Evolutionary conservation across 768 basidiomycete genomes (phyloP).

Genomic region (Cystofilobasidium bisporidii): DNA sequence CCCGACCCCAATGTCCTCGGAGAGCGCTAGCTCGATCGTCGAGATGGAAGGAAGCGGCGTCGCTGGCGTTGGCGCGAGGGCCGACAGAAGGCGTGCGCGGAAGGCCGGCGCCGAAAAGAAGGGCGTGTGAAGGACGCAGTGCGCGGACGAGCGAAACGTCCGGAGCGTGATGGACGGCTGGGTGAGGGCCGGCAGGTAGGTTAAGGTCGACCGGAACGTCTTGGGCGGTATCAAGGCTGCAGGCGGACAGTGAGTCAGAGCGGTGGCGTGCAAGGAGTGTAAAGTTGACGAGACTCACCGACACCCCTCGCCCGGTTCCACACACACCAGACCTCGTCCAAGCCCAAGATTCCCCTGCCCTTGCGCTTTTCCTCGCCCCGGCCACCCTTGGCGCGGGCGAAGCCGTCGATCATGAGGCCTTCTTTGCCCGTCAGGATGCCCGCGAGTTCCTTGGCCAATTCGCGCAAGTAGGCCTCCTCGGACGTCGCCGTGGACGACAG

Average conservation of each 20-base stretch:
- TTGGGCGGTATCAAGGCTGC: constrained; percentile 81
- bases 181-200: constrained; percentile 57
- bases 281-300: constrained; percentile 47
- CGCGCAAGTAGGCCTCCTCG: constrained; percentile 72
- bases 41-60: constrained; percentile 31
- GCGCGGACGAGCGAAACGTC: constrained; percentile 56
- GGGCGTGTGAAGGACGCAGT: constrained; percentile 76
- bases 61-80: constrained; percentile 40
- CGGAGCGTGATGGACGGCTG: constrained; percentile 58
- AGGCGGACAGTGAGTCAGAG: background rate
- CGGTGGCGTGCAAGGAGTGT: no score
- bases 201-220: constrained; percentile 67
- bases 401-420: constrained; percentile 26
- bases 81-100: constrained; percentile 52
- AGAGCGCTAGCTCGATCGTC: constrained; percentile 59
- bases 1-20: constrained; percentile 62
- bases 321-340: constrained; percentile 90
- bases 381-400: background rate
- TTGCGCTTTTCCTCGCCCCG: constrained; percentile 30
- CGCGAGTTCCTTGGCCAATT: constrained; percentile 72
- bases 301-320: constrained; percentile 92
- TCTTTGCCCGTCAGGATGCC: constrained; percentile 52
- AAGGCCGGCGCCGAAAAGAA: constrained; percentile 62
- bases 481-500: constrained; percentile 43
- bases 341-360: constrained; percentile 63